These are phyloP conservation scores for Monascus purpureus DNA, from an alignment of 495 filamentous ascomycete species.

Conservation along the genomic window DNA sequence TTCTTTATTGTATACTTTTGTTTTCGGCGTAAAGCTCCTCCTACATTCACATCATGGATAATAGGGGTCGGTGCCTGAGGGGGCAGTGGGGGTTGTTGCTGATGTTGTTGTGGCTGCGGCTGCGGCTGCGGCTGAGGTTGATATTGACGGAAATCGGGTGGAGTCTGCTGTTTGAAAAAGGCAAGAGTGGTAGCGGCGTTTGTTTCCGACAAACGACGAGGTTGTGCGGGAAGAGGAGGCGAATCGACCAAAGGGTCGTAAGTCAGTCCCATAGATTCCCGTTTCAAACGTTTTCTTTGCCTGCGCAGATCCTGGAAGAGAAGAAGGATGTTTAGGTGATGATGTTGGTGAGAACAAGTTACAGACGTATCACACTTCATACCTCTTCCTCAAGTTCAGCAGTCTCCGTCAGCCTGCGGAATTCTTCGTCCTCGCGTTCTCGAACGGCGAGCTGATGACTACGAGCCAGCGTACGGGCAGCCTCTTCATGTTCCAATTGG, in stretches of 20 bases:
- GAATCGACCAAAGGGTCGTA: constrained; percentile 24
- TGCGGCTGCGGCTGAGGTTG: constrained; percentile 8
- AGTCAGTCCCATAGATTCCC: constrained; percentile 33
- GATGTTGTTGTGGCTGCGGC: constrained; percentile 5
- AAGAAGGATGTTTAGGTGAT: constrained; percentile 3
- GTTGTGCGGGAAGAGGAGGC: constrained; percentile 29
- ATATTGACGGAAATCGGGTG: constrained; percentile 29
- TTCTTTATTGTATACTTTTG: constrained; percentile 40
- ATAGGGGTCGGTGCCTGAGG: constrained; percentile 12
- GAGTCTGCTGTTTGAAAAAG: constrained; percentile 37
- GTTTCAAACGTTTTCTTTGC: constrained; percentile 31
- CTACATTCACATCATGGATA: constrained; percentile 15
- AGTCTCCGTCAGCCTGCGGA: constrained; percentile 31
- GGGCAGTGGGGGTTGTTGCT: constrained; percentile 6
- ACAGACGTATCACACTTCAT: constrained; percentile 2
- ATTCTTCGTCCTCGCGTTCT: constrained; percentile 36
- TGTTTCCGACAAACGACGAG: constrained; percentile 32
- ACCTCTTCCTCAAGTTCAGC: constrained; percentile 37
- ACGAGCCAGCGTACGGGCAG: constrained; percentile 28
- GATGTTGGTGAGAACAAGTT: background rate
- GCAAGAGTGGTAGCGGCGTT: constrained; percentile 37
- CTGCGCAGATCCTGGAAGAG: constrained; percentile 27
- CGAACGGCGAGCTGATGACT: constrained; percentile 29
- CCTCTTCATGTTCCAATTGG: constrained; percentile 35
- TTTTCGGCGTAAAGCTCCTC: constrained; percentile 27